Conservation (phyloP, 2,329 filamentous ascomycete species). For the Apiospora sp. region DNA sequence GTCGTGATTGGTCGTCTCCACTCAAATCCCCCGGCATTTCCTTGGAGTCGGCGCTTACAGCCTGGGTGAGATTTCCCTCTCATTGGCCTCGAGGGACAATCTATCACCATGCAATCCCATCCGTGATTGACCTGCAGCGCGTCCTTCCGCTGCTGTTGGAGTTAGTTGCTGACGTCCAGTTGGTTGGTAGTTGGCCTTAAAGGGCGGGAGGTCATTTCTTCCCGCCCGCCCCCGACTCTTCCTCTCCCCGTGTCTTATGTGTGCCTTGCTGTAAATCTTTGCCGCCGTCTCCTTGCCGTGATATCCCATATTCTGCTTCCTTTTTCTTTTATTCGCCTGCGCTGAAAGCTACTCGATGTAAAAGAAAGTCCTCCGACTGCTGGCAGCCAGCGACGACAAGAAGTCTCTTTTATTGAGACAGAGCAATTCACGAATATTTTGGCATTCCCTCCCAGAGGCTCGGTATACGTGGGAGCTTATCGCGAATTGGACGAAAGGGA, state of each 20-base stretch:
- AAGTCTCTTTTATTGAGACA: not conserved
- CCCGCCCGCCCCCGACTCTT: slow-evolving; percentile 17
- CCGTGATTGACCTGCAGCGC: slow-evolving; percentile 24
- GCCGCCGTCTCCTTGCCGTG: not conserved
- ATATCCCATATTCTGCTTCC: not conserved
- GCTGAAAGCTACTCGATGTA: slow-evolving; percentile 21
- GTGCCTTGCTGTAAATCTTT: slow-evolving; percentile 14
- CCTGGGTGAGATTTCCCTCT: not conserved
- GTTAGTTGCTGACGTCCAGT: slow-evolving; percentile 11
- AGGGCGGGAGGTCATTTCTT: slow-evolving; percentile 14
- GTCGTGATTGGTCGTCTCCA: not conserved
- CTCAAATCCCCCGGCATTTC: slow-evolving; percentile 13
- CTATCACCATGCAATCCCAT: slow-evolving; percentile 16
- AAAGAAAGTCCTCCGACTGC: slow-evolving; percentile 25
- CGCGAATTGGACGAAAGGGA: not conserved
- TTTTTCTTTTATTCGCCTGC: not conserved
- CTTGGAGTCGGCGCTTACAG: slow-evolving; percentile 24
- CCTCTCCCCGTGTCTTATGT: slow-evolving; percentile 12
- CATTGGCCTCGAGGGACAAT: slow-evolving; percentile 18
- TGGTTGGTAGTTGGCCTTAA: slow-evolving; percentile 21
- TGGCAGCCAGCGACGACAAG: slow-evolving; percentile 27
- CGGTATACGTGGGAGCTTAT: not conserved
- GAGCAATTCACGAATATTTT: not conserved
- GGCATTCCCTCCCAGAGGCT: not conserved
- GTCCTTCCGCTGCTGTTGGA: slow-evolving; percentile 8